These are phyloP conservation scores for Senna tora DNA, from an alignment of 306 rosid species.

Conservation along the genomic window DNA sequence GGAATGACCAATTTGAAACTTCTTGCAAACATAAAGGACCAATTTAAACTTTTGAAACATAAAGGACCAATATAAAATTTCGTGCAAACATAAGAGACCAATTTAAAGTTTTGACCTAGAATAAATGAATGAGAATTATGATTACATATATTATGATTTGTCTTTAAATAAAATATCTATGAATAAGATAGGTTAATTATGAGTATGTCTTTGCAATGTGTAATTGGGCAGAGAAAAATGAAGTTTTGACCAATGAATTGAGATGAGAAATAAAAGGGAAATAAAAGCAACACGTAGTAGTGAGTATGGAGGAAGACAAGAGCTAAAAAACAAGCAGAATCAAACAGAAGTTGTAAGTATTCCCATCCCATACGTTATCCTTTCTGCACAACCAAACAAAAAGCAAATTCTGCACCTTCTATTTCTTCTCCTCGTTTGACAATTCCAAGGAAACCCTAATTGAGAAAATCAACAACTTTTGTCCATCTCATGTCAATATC, in stretches of 20 bases:
- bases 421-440: background rate
- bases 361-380: constrained; percentile 39
- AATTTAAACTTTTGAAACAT: too few species aligned
- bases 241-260: constrained; percentile 39
- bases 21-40: too few species aligned
- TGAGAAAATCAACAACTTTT: background rate
- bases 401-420: background rate
- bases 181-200: too few species aligned
- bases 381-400: constrained; percentile 33
- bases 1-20: too few species aligned
- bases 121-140: too few species aligned
- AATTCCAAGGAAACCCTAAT: constrained; percentile 21
- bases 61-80: too few species aligned
- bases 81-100: too few species aligned
- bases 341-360: constrained; percentile 33
- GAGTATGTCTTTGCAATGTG: too few species aligned
- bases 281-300: constrained; percentile 46
- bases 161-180: too few species aligned
- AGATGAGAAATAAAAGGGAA: constrained; percentile 53
- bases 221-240: background rate
- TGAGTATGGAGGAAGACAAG: background rate
- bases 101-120: too few species aligned
- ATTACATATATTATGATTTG: too few species aligned
- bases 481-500: background rate
- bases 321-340: background rate